Base-by-base conservation (phyloP, 768 basidiomycete species). In the Cytidiella melzeri region DNA sequence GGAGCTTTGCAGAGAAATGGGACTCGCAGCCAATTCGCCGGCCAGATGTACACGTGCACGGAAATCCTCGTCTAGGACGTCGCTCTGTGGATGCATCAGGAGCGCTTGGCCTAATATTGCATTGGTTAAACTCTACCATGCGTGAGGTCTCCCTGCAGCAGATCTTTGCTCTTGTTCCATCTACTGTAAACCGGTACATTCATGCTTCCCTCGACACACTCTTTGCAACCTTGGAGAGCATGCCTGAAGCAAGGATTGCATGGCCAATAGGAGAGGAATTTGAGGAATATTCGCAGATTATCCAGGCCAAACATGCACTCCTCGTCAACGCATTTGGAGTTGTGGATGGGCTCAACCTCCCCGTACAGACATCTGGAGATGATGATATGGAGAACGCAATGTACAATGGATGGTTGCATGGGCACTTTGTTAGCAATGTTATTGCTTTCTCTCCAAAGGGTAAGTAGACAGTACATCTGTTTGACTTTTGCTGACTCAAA, bases 371-470 rank as follows among this genome's bases (percentile, higher is more conserved):
- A 4, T 63, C 61, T 6, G 57, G 61, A 30, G 69, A 76, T 58
- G 50, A 55, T 1, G 67, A 71, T 2, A 62, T 75, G 21, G 71
- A 75, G 55, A 77, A 77, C 58, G 64, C 68, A 5, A 75, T 69
- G 9, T 76, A 67, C 52, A 74, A 74, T 61, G 67, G 71, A 0
- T 77, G 72, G 74, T 43, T 69, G 1, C 62, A 62, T 23, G 64
- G 65, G 3, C 73, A 76, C 50, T 73, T 61, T 51, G 54, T 71
- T 3, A 74, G 65, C 48, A 63, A 47, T 53, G 71, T 75, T 0
- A 38, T 76, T 43, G 69, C 62, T 0, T 76, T 71, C 53, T 56
- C 38, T 10, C 26, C 47, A 23, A 11, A 28, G 12, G 47, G 47
- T 48, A 46, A 5, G 21, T 41, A n/a, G n/a, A n/a, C n/a, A n/a